phyloP scores from a whole-genome alignment of 306 rosid species.

The Dalbergia cochinchinensis region DNA sequence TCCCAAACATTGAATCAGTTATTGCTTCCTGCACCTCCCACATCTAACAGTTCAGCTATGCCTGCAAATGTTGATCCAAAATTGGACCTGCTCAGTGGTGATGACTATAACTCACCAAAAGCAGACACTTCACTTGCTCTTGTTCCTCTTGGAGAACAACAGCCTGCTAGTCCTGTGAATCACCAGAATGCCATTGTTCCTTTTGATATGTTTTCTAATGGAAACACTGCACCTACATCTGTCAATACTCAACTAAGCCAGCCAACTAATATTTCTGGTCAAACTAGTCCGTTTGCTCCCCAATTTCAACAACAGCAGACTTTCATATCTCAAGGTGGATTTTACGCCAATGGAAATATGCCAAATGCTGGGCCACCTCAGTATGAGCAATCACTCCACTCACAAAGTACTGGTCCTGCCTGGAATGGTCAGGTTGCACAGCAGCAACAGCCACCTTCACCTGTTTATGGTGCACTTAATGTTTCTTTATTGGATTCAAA shows the following conservation, averaged over 20 bases:
- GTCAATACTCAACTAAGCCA: constrained; percentile 48
- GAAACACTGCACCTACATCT: constrained; percentile 55
- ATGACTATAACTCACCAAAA: constrained; percentile 82
- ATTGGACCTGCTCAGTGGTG: constrained; percentile 96
- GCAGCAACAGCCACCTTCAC: constrained; percentile 71
- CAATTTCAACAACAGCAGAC: constrained; percentile 67
- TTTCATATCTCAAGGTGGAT: constrained; percentile 70
- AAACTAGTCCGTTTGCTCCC: constrained; percentile 53
- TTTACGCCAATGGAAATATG: constrained; percentile 67
- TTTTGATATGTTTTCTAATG: constrained; percentile 77
- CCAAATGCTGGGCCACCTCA: constrained; percentile 69
- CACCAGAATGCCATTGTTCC: constrained; percentile 90
- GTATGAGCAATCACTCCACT: constrained; percentile 66
- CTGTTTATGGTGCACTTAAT: constrained; percentile 68
- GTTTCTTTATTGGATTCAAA: constrained; percentile 38
- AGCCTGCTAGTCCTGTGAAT: constrained; percentile 62
- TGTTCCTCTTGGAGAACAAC: constrained; percentile 83
- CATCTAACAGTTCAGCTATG: constrained; percentile 61
- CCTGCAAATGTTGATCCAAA: constrained; percentile 64
- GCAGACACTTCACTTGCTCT: constrained; percentile 86
- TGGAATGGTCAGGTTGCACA: constrained; percentile 84
- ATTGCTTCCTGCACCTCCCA: constrained; percentile 79
- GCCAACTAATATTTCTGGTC: constrained; percentile 57
- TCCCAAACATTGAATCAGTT: constrained; percentile 77
- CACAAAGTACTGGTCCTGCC: constrained; percentile 66